Percentiles rank a stretch among this genome's conserved stretches.
Conservation (phyloP, 1,284 basidiomycete species). For the Peniophora sp. region DNA sequence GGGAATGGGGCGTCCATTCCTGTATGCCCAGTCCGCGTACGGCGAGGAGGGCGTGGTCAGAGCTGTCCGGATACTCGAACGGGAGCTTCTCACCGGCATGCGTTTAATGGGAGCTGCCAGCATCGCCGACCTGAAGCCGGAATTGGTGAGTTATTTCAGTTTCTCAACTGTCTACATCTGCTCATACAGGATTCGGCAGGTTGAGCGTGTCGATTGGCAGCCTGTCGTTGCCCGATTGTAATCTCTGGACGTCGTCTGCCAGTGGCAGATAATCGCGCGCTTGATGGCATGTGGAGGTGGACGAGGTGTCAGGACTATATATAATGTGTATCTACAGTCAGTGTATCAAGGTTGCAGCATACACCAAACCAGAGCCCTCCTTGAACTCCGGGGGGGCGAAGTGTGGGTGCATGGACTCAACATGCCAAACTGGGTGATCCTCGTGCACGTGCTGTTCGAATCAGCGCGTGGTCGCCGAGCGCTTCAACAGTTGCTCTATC, state of each 20-base stretch:
- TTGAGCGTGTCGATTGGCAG: conserved; percentile 66
- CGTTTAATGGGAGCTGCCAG: conserved; percentile 69
- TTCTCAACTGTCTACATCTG: background rate
- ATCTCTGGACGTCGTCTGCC: conserved; percentile 1
- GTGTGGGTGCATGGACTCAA: too few relatives aligned
- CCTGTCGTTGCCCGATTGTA: conserved; percentile 38
- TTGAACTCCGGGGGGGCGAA: too few relatives aligned
- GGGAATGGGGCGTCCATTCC: conserved; percentile 82
- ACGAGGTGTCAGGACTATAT: too few relatives aligned
- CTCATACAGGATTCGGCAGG: conserved; percentile 20
- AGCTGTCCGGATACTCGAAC: conserved; percentile 64
- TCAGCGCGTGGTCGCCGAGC: too few relatives aligned
- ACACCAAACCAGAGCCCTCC: too few relatives aligned
- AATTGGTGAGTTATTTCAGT: conserved; percentile 49
- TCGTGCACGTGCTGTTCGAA: too few relatives aligned
- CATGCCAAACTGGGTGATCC: too few relatives aligned
- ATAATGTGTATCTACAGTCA: too few relatives aligned
- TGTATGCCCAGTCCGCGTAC: conserved; percentile 89
- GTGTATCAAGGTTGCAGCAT: too few relatives aligned
- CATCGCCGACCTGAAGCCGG: conserved; percentile 66
- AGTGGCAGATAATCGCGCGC: too few relatives aligned
- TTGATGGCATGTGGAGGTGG: too few relatives aligned
- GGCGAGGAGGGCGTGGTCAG: conserved; percentile 78
- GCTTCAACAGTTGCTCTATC: too few relatives aligned
- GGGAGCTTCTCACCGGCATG: conserved; percentile 81